Percentiles rank a stretch among this genome's conserved stretches.
Evolutionary conservation across 306 rosid species (phyloP).

Genomic region (Inga laurina): DNA sequence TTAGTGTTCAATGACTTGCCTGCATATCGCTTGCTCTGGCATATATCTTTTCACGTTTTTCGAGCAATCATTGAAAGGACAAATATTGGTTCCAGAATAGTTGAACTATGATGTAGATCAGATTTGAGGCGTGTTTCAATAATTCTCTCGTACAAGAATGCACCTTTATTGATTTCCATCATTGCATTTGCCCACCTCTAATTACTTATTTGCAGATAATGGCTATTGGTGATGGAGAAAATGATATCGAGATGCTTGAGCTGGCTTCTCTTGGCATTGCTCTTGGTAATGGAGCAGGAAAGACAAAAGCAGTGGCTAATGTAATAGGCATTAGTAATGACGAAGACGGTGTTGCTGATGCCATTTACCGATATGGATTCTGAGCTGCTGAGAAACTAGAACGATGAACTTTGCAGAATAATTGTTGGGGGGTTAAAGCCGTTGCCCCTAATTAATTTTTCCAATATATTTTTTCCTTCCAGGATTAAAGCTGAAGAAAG

Average conservation of each 20-base stretch:
- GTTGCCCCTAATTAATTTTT: constrained; percentile 25
- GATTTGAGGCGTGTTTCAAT: background rate
- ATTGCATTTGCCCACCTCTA: background rate
- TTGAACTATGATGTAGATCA: background rate
- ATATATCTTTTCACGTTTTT: background rate
- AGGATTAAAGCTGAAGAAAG: constrained; percentile 25
- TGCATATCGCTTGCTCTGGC: background rate
- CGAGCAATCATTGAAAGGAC: background rate
- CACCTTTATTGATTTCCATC: background rate
- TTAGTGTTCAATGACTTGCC: background rate
- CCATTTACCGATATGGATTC: constrained; percentile 85
- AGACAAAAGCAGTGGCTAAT: constrained; percentile 82
- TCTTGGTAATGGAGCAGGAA: constrained; percentile 81
- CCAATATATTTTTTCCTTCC: background rate
- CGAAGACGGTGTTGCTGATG: constrained; percentile 92
- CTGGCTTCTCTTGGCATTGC: constrained; percentile 89
- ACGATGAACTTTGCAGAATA: constrained; percentile 25
- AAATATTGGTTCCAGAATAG: background rate
- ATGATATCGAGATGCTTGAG: constrained; percentile 90
- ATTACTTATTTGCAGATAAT: constrained; percentile 55
- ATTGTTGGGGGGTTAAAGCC: constrained; percentile 15
- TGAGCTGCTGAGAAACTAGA: constrained; percentile 39
- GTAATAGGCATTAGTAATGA: constrained; percentile 83
- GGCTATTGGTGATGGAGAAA: constrained; percentile 99
- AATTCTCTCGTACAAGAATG: constrained; percentile 3